Base-by-base conservation (phyloP, 768 basidiomycete genomes). In the Suillus decipiens region DNA sequence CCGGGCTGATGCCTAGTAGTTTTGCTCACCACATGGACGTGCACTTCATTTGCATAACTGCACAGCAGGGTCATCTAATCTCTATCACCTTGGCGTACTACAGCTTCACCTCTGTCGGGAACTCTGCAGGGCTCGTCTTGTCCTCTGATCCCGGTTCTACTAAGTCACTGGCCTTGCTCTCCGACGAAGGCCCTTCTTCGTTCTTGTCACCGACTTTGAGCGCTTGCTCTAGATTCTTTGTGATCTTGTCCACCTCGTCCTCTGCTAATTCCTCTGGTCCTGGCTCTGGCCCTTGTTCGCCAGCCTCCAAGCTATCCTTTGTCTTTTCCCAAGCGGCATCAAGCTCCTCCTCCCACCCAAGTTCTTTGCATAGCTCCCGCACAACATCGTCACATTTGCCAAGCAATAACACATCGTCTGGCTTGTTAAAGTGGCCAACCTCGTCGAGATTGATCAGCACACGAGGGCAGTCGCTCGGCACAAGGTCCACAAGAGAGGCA, bases 371-470 rank as follows among this genome's bases (percentile, higher is more conserved):
- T 19, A 95, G 77, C 59, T 86, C 76, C 42, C 77, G 75, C 12
- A 93, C 82, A 50, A 87, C 78, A 1, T 86, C 83, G 73, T 94
- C 92, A 66, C 91, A 92, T 68, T 87, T 84, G 14, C 88, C 88
- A 5, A 93, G 80, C 1, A 87, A 73, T 47, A 90, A 76, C 3
- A 90, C 78, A 68, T 92, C 90, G 60, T 87, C 81, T 17, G 79
- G 68, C 37, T 79, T 75, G 2, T 86, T 81, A 57, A 92, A 81
- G 68, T 86, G 78, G 1, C 95, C 94, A 1, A 93, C 96, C 2
- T 75, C 74, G 63, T 96, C 94, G 50, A 94, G 80, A 72, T 97
- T 97, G 75, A 99, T 88, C 36, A 98, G 82, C n/a, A 96, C 82
- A 1, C 96, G 89, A 3, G 91, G 93, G 68, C 89, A 93, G 10